Evolutionary conservation across 225 moss, liverwort and hornwort genomes (phyloP), one percentile per base, ranked within the genome.

Genomic region (Marchantia polymorpha): DNA sequence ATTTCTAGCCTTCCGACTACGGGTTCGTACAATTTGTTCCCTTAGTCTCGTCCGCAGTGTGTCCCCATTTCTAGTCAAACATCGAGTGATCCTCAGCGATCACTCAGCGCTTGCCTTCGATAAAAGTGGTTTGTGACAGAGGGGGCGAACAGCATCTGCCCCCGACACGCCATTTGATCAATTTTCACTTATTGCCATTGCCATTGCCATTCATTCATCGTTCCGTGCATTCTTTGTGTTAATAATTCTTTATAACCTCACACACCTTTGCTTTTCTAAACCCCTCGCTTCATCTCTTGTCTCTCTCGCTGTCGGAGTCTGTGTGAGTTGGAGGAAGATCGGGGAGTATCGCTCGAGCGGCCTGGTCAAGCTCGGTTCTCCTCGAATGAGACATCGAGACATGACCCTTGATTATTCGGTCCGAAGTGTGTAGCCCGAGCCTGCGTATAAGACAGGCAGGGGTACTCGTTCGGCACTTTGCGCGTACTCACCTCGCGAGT

Each of bases 291-390:
- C 49, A 12, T 51, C 69, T 69, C 70, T 22, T 47, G 70, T 22
- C 22, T 22, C 20, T 70, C 48, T 49, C 72, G 50, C 72, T 72
- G 72, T 72, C 69, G 16, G 69, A 46, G 48, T 69, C 72, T 52
- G 70, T 70, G 70, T 70, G 70, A 47, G 23, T 12, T 50, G 72
- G 72, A 72, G 72, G 49, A 52, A 72, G 72, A 48, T 50, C 52
- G 72, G n/a, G 52, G 72, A 72, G 72, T 1, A 17, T 69, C 39
- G 12, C 8, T 22, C 1, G 23, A 72, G 70, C 48, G 47, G 48
- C 67, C 39, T 67, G 67, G 29, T 67, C 67, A 39, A 30, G 67
- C 67, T 10, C 29, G 12, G 5, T 67, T 70, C 70, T 70, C 70
- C 70, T 70, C 48, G 48, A 70, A 70, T 70, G 70, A 67, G 30